Evolutionary conservation across 2,329 filamentous ascomycete genomes (phyloP).

Genomic region (Verticillium nonalfalfae): DNA sequence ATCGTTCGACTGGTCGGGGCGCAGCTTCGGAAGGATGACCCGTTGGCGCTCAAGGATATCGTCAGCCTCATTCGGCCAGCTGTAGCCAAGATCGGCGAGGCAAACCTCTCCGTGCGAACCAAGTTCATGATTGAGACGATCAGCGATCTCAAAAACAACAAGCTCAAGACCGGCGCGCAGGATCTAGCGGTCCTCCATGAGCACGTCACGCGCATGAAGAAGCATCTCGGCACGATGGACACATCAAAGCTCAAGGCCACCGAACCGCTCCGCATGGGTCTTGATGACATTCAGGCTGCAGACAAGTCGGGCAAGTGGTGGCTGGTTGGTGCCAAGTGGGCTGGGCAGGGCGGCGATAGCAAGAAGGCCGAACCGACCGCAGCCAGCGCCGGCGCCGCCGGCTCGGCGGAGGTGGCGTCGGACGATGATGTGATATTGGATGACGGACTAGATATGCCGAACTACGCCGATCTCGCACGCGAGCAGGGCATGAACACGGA

Average conservation of each 20-base stretch:
- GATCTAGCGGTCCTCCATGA: constrained; percentile 71
- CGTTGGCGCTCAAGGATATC: constrained; percentile 82
- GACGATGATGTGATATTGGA: constrained; percentile 19
- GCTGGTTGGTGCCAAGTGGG: constrained; percentile 94
- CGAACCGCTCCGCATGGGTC: constrained; percentile 74
- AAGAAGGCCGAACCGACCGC: not conserved
- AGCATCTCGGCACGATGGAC: constrained; percentile 74
- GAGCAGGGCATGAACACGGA: constrained; percentile 84
- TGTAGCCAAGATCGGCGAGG: constrained; percentile 59
- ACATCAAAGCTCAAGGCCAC: constrained; percentile 59
- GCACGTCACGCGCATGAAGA: constrained; percentile 83
- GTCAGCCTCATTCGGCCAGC: constrained; percentile 71
- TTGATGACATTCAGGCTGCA: constrained; percentile 75
- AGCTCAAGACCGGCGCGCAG: constrained; percentile 66
- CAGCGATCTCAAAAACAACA: constrained; percentile 90
- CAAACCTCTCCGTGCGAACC: constrained; percentile 75
- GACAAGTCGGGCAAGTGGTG: constrained; percentile 96
- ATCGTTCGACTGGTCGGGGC: constrained; percentile 78
- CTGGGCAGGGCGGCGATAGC: constrained; percentile 26
- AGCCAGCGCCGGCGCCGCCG: not conserved
- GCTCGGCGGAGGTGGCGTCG: not conserved
- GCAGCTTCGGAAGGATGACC: constrained; percentile 82
- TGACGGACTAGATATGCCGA: constrained; percentile 45
- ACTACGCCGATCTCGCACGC: constrained; percentile 67
- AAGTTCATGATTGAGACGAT: constrained; percentile 98